A percentile compares a stretch with the other conserved stretches of the same genome.
Conservation (phyloP, 495 filamentous ascomycete genomes). For the Thermochaetoides thermophila region DNA sequence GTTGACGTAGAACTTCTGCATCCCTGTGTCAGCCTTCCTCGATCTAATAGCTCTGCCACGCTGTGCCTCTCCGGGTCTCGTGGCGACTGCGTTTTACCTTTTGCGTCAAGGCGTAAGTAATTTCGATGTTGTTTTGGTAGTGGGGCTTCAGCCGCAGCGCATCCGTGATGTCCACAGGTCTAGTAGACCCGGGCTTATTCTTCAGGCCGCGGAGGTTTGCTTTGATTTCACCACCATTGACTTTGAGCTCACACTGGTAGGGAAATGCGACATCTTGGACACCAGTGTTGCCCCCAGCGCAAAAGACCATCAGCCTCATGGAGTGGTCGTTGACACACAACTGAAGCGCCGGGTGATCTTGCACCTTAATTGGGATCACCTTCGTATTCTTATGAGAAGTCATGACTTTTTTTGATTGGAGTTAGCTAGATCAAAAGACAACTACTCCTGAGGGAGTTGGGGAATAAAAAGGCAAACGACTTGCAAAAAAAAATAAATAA, state of each 20-base stretch:
- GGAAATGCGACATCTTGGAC: slow-evolving; percentile 76
- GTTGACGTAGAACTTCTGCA: slow-evolving; percentile 60
- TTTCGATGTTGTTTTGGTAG: slow-evolving; percentile 60
- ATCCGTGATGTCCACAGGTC: slow-evolving; percentile 78
- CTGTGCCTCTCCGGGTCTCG: slow-evolving; percentile 1
- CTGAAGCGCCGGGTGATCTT: slow-evolving; percentile 29
- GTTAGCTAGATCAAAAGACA: too few species aligned
- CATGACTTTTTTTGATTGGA: slow-evolving; percentile 37
- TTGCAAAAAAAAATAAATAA: too few species aligned
- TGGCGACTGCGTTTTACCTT: slow-evolving; percentile 50
- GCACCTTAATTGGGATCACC: slow-evolving; percentile 35
- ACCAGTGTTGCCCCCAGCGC: slow-evolving; percentile 42
- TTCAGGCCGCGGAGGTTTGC: slow-evolving; percentile 84
- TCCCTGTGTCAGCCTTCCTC: background rate
- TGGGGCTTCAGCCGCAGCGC: slow-evolving; percentile 50
- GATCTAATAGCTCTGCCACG: background rate
- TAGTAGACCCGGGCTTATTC: slow-evolving; percentile 85
- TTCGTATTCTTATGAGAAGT: slow-evolving; percentile 44
- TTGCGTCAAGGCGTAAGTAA: slow-evolving; percentile 84
- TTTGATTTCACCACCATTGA: slow-evolving; percentile 77
- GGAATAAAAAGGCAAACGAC: too few species aligned
- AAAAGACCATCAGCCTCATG: slow-evolving; percentile 66
- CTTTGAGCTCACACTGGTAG: slow-evolving; percentile 77
- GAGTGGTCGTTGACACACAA: slow-evolving; percentile 37
- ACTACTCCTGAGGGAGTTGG: too few species aligned